Evolutionary conservation across 2,329 filamentous ascomycete species (phyloP), one percentile per base, ranked within the genome.

Genomic region (Alternaria dauci): DNA sequence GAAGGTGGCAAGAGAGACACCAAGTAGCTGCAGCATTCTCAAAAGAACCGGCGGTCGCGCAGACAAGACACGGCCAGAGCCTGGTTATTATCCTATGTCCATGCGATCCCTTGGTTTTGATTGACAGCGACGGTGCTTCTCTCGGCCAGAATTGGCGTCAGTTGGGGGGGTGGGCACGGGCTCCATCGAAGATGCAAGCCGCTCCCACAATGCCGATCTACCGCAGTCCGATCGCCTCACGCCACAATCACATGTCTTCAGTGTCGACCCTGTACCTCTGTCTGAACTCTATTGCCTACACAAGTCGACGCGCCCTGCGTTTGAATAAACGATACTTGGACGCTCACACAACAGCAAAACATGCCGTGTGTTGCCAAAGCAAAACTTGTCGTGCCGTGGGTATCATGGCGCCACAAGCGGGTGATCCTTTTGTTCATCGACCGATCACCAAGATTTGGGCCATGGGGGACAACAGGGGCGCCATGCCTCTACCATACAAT

Each of bases 101-200:
- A 48, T 60, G 18, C 53, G 41, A 54, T 46, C 25, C 32, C 23
- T 39, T 52, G 28, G 51, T 30, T 30, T 30, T 30, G 28, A 11
- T 30, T 38, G 34, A 53, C 39, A 52, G 42, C 36, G 39, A 18
- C 54, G 58, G 61, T 44, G 55, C 44, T 47, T 58, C 50, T 61
- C 41, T 61, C 55, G 59, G 59, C 44, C 50, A 38, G 23, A 5
- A 32, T 70, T 0, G 83, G 71, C 0, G 52, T 83, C 79, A 2
- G 87, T 25, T 51, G 25, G 16, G 30, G 30, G 28, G n/a, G 44
- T 47, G 48, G 41, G 41, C 43, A 56, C 44, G 26, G 52, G 41
- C 32, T 18, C 52, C 26, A 56, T 58, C 55, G 41, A 46, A 47
- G 55, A 58, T 47, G 50, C 26, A 50, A 28, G n/a, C 53, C 53